Base-by-base conservation (phyloP, 345 rosid species). In the Linum tenue region DNA sequence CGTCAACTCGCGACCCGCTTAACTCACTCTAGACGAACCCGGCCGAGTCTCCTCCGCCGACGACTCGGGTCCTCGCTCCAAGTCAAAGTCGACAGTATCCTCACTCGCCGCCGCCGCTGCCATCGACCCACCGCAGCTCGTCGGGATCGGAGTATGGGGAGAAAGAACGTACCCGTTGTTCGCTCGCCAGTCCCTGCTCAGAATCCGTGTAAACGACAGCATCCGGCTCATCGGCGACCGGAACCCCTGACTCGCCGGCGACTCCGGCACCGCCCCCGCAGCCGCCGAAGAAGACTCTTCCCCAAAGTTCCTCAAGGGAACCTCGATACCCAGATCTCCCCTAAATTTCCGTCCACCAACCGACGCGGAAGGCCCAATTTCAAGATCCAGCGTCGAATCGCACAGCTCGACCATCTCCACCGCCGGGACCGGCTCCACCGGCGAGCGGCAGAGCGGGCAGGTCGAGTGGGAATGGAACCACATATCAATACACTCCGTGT, bases 401-500 rank as follows among this genome's bases (percentile, higher is more conserved):
- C 53, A 48, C 53, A 48, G 12, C 9, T 48, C 53, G 0, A 48
- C 53, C 12, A 48, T 3, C 53, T 48, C 53, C 12, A 10, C 53
- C 9, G 2, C 53, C 53, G 53, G 11, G 10, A 69, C 66, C 40
- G 77, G 69, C 51, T 88, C 92, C 11, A 95, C 96, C 2, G 88
- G 78, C 9, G 84, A 72, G 42, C 99, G 90, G 55, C 99, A 95
- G 43, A 95, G 90, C 35, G 97, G 99, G 69, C 53, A 48, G 15
- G 53, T 48, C 2, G 53, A 48, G 15, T 48, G 53, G 14, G 53
- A 48, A 48, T 48, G 90, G 71, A 95, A 89, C 97, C 99, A 95
- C 99, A 91, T 91, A 69, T 95, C 97, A 6, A 91, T 89, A 36
- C 97, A 95, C 1, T 80, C 96, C 17, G 79, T 73, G 50, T 95